These are phyloP conservation scores for Pyrenula aspistea DNA, from an alignment of 495 filamentous ascomycete genomes.

Conservation along the genomic window DNA sequence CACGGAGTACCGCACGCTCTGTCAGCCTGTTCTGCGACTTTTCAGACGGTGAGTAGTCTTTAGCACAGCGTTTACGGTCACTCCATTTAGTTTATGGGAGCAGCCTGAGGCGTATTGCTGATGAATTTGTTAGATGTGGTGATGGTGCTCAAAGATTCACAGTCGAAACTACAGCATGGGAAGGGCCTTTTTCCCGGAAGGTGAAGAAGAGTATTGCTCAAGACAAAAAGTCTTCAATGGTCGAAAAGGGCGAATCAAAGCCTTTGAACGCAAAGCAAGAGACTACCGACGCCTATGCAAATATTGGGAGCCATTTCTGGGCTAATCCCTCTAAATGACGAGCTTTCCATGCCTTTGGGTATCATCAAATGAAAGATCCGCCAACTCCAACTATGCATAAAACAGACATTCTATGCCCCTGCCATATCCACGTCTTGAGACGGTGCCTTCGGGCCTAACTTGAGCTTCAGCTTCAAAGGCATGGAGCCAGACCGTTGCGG, in stretches of 20 bases:
- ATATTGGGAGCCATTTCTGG: neutral
- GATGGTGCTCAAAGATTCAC: slow-evolving; percentile 49
- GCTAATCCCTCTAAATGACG: neutral
- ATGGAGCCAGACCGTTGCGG: slow-evolving; percentile 5
- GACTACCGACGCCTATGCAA: neutral
- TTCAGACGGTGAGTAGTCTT: slow-evolving; percentile 58
- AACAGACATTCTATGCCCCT: neutral
- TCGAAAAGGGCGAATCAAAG: neutral
- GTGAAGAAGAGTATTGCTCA: neutral
- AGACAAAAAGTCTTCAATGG: neutral
- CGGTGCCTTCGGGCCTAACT: neutral
- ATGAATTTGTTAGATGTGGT: slow-evolving; percentile 48
- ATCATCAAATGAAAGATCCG: neutral
- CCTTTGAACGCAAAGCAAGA: neutral
- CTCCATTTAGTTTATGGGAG: too few species aligned
- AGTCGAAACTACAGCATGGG: slow-evolving; percentile 78
- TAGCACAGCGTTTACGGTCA: slow-evolving; percentile 1
- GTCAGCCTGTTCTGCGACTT: slow-evolving; percentile 61
- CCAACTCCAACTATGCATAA: neutral
- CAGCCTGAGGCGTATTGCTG: too few species aligned
- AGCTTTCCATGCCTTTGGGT: neutral
- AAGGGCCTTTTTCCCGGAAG: slow-evolving; percentile 14
- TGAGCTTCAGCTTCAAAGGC: neutral
- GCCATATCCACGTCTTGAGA: neutral
- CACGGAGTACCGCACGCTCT: too few species aligned